phyloP scores from a whole-genome alignment of 2,329 filamentous ascomycete genomes.

The Nannizziopsis arthrosporioides region DNA sequence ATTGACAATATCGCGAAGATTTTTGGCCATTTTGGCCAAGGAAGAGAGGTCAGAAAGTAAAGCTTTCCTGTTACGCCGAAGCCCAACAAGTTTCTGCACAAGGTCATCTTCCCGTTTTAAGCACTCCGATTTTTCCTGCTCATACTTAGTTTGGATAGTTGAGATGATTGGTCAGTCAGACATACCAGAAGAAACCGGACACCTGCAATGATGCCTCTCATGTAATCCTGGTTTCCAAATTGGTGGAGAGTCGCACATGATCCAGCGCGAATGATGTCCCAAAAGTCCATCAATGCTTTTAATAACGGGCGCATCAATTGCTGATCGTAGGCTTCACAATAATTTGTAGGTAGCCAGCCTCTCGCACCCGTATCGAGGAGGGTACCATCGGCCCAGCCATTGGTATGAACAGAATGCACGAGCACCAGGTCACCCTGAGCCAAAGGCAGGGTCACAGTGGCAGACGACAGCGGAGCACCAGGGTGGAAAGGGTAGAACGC shows the following conservation, averaged over 20 bases:
- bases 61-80: conserved; percentile 74
- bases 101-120: conserved; percentile 67
- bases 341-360: conserved; percentile 96
- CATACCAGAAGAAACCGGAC: conserved; percentile 80
- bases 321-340: conserved; percentile 90
- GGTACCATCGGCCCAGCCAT: conserved; percentile 97
- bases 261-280: conserved; percentile 75
- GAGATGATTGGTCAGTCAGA: conserved; percentile 17
- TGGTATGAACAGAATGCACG: conserved; percentile 92
- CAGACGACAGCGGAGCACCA: conserved; percentile 61
- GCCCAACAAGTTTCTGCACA: conserved; percentile 60
- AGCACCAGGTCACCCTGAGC: conserved; percentile 85
- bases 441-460: conserved; percentile 77
- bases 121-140: conserved; percentile 75
- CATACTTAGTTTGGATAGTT: conserved; percentile 17
- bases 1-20: conserved; percentile 61
- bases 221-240: conserved; percentile 85
- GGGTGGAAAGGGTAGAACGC: conserved; percentile 91
- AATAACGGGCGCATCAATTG: conserved; percentile 74
- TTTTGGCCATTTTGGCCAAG: conserved; percentile 79
- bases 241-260: conserved; percentile 63
- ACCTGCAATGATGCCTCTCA: conserved; percentile 85
- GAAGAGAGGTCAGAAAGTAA: conserved; percentile 80
- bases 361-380: conserved; percentile 71
- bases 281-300: conserved; percentile 78